These are phyloP conservation scores for Infundibulicybe gibba DNA, from an alignment of 768 basidiomycete species.

Conservation along the genomic window DNA sequence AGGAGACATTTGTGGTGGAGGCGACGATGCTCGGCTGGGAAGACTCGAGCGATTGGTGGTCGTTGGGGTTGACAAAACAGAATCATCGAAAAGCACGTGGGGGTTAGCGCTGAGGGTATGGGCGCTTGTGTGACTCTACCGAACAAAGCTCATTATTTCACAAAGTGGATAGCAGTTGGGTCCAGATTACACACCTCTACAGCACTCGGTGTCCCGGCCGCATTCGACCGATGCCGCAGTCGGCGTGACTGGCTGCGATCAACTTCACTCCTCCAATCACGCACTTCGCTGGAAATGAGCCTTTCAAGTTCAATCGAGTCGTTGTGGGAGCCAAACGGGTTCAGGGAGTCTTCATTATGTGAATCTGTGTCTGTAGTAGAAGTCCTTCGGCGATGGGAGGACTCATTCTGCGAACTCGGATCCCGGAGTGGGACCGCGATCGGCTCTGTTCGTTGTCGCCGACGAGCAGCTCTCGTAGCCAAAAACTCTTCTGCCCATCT, in stretches of 20 bases:
- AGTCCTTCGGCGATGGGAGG: slow-evolving; percentile 14
- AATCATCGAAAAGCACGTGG: slow-evolving; percentile 39
- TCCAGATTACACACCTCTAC: slow-evolving; percentile 40
- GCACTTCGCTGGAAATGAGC: slow-evolving; percentile 46
- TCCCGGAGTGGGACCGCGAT: slow-evolving; percentile 11
- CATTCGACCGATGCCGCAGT: slow-evolving; percentile 28
- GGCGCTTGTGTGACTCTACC: slow-evolving; percentile 35
- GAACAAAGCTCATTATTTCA: slow-evolving; percentile 2
- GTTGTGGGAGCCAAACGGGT: slow-evolving; percentile 11
- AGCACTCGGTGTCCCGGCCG: slow-evolving; percentile 18
- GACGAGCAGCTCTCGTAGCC: slow-evolving; percentile 24
- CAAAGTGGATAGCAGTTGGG: neutral
- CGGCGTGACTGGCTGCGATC: slow-evolving; percentile 22
- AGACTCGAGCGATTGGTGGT: slow-evolving; percentile 11
- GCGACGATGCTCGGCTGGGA: slow-evolving; percentile 18
- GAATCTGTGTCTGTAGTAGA: slow-evolving; percentile 15
- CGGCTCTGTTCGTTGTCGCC: slow-evolving; percentile 22
- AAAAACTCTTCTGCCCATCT: slow-evolving; percentile 38
- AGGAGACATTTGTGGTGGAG: slow-evolving; percentile 14
- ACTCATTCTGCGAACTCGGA: slow-evolving; percentile 23
- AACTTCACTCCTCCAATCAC: slow-evolving; percentile 48
- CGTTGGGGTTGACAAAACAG: slow-evolving; percentile 17
- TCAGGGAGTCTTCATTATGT: slow-evolving; percentile 9
- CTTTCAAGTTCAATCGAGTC: slow-evolving; percentile 45
- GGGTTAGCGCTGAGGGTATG: slow-evolving; percentile 45